Conservation (phyloP, 1,284 basidiomycete species). For the Boletus sp. region DNA sequence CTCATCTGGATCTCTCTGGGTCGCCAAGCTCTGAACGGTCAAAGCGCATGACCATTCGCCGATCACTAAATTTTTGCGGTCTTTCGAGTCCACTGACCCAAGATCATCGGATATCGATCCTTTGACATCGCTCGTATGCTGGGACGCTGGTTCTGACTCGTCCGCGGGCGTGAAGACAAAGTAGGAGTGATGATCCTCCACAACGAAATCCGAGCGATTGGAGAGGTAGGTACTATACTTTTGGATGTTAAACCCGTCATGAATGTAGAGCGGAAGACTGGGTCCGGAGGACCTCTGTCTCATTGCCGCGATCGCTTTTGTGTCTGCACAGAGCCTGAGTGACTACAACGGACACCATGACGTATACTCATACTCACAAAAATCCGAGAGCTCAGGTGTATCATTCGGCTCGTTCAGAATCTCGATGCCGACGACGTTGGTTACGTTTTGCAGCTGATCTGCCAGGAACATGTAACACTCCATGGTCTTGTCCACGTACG, state of each 20-base stretch:
- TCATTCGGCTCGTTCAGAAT: conserved; percentile 72
- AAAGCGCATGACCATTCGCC: conserved; percentile 75
- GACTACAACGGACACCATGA: not conserved
- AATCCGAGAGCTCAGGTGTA: conserved; percentile 43
- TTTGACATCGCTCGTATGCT: conserved; percentile 49
- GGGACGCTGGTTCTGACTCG: conserved; percentile 41
- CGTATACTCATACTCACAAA: conserved; percentile 48
- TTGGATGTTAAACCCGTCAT: conserved; percentile 68
- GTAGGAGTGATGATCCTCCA: conserved; percentile 76
- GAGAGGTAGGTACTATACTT: conserved; percentile 55
- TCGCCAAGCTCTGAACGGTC: conserved; percentile 50
- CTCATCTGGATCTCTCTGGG: conserved; percentile 43
- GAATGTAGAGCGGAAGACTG: conserved; percentile 66
- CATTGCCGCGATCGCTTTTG: conserved; percentile 24
- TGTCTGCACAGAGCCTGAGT: conserved; percentile 10
- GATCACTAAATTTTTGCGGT: conserved; percentile 61
- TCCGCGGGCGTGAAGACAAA: conserved; percentile 60
- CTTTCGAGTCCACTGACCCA: conserved; percentile 35
- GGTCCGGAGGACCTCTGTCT: conserved; percentile 15
- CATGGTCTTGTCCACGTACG: conserved; percentile 58
- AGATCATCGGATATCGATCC: conserved; percentile 42
- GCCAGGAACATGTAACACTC: conserved; percentile 55
- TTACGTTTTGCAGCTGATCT: conserved; percentile 53
- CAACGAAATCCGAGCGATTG: conserved; percentile 61
- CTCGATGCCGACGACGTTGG: conserved; percentile 75